A percentile compares a stretch with the other conserved stretches of the same genome.
These are phyloP conservation scores for Diaporthe amygdali DNA, from an alignment of 2,329 filamentous ascomycete genomes.

Conservation along the genomic window DNA sequence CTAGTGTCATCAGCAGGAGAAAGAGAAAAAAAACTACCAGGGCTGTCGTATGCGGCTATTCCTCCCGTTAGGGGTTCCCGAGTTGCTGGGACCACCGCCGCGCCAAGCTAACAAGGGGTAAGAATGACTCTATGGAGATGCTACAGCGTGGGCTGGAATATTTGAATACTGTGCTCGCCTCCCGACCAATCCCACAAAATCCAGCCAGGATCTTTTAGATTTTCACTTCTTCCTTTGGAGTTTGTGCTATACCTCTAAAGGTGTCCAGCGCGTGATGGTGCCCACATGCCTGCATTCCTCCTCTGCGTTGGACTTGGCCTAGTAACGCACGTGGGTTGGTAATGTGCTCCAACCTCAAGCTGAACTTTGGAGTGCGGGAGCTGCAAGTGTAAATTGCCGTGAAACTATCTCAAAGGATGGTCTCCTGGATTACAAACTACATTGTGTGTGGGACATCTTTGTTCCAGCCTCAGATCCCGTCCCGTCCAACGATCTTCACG, in stretches of 20 bases:
- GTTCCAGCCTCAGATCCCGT: too few relatives aligned
- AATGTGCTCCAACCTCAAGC: background rate
- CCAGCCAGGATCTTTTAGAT: background rate
- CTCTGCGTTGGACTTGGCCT: background rate
- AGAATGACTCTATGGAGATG: background rate
- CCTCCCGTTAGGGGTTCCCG: slow-evolving; percentile 17
- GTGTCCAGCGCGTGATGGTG: background rate
- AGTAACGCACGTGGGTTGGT: background rate
- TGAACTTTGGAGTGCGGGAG: background rate
- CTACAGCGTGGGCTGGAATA: background rate
- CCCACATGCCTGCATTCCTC: background rate
- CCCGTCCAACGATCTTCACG: too few relatives aligned
- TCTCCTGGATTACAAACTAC: background rate
- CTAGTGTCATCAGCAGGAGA: background rate
- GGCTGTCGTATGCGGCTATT: slow-evolving; percentile 9
- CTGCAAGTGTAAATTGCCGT: background rate
- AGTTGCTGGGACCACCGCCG: slow-evolving; percentile 11
- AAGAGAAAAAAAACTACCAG: background rate
- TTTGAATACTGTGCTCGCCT: background rate
- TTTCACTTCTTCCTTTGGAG: background rate
- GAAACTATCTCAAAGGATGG: background rate
- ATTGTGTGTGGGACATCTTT: background rate
- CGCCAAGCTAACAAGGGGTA: background rate
- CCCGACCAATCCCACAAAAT: too few relatives aligned
- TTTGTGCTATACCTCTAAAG: background rate